Conservation (phyloP, 306 rosid species). For the Notholithocarpus densiflorus region DNA sequence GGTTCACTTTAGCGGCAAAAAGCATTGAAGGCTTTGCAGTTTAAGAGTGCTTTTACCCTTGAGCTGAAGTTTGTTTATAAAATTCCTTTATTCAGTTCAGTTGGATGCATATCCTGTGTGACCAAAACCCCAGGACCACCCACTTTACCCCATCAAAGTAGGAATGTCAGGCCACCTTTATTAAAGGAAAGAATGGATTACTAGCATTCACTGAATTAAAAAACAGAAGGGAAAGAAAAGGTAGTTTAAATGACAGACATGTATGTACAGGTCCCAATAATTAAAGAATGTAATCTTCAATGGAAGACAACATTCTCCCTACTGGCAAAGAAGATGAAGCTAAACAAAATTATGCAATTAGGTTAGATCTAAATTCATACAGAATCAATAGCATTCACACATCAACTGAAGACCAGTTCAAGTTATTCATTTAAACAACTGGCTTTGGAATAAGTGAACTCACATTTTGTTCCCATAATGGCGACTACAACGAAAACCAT, state of each 20-base stretch:
- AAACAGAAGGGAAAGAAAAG: neutral
- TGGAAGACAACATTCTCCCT: neutral
- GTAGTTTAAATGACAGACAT: neutral
- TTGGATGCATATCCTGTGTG: neutral
- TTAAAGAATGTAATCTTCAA: neutral
- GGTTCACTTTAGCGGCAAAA: too few species aligned
- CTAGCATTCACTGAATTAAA: neutral
- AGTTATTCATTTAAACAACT: neutral
- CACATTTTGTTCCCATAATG: neutral
- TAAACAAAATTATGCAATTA: neutral
- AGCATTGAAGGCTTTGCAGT: too few species aligned
- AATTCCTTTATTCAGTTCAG: neutral
- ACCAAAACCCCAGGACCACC: neutral
- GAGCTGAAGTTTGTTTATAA: neutral
- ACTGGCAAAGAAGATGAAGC: neutral
- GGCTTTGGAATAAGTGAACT: constrained; percentile 9
- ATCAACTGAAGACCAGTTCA: neutral
- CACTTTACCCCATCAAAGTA: neutral
- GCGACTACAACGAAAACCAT: neutral
- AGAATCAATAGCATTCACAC: neutral
- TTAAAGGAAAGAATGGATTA: neutral
- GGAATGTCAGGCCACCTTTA: neutral
- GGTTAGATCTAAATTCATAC: neutral
- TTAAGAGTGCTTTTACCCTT: too few species aligned
- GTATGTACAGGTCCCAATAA: neutral